These are phyloP conservation scores for Emiliania huxleyi DNA, from an alignment of 78 protist genomes.

Conservation along the genomic window DNA sequence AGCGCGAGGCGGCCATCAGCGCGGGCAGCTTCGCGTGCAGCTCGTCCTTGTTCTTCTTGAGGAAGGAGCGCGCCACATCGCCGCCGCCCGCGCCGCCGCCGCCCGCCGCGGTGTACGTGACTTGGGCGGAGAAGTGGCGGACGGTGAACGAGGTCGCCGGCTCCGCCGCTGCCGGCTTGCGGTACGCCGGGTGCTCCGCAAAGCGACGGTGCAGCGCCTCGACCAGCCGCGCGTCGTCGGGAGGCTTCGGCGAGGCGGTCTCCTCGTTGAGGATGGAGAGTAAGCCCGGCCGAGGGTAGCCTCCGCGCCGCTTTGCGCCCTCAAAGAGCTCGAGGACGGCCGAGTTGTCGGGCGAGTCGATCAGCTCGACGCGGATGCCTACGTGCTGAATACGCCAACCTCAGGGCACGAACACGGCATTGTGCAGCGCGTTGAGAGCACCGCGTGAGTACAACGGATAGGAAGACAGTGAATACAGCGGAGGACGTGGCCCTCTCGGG, in stretches of 20 bases:
- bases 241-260: not conserved
- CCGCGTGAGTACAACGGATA: too few species aligned
- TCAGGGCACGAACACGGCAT: too few species aligned
- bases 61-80: not conserved
- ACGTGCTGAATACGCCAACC: too few species aligned
- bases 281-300: too few species aligned
- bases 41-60: slow-evolving; percentile 70
- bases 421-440: too few species aligned
- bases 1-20: not conserved
- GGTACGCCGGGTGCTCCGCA: not conserved
- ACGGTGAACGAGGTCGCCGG: slow-evolving; percentile 17
- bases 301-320: not conserved
- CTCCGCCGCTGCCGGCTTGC: not conserved
- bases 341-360: not conserved
- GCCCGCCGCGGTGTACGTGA: slow-evolving; percentile 38
- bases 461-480: too few species aligned
- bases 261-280: not conserved
- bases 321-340: not conserved
- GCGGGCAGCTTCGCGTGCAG: slow-evolving; percentile 54
- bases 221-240: not conserved
- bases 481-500: too few species aligned
- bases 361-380: not conserved
- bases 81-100: not conserved
- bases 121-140: slow-evolving; percentile 61
- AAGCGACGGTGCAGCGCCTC: not conserved